These are phyloP conservation scores for Saturnispora gosingensis DNA, from an alignment of 805 yeast species.

Conservation along the genomic window DNA sequence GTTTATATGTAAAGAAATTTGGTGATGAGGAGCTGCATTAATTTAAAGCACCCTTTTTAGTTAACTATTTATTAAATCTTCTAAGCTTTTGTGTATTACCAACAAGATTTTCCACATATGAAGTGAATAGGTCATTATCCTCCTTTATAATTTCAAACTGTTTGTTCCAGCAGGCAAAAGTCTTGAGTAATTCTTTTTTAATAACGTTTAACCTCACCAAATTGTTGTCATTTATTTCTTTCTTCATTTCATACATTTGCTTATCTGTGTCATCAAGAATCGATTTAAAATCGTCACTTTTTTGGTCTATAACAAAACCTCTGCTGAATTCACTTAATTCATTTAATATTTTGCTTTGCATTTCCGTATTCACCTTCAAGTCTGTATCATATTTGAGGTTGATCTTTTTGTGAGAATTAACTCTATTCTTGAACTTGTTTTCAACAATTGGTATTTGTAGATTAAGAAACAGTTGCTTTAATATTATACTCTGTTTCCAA, in stretches of 20 bases:
- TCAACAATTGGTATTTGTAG: slow-evolving; percentile 68
- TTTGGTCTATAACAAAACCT: background rate
- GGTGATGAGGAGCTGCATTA: slow-evolving; percentile 14
- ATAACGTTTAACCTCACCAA: slow-evolving; percentile 31
- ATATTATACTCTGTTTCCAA: slow-evolving; percentile 60
- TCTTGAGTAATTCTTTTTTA: slow-evolving; percentile 28
- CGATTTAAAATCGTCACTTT: slow-evolving; percentile 22
- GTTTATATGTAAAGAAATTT: slow-evolving; percentile 39
- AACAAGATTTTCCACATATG: slow-evolving; percentile 80
- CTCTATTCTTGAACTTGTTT: slow-evolving; percentile 31
- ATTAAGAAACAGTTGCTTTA: slow-evolving; percentile 52
- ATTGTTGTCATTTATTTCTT: background rate
- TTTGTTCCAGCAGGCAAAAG: slow-evolving; percentile 39
- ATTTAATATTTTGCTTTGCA: slow-evolving; percentile 11
- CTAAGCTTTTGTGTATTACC: slow-evolving; percentile 82
- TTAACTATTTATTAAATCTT: slow-evolving; percentile 26
- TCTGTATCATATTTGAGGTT: slow-evolving; percentile 6
- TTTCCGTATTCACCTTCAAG: background rate
- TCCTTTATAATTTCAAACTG: slow-evolving; percentile 39
- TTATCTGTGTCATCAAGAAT: slow-evolving; percentile 19
- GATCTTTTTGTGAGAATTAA: slow-evolving; percentile 7
- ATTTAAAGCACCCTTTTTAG: background rate
- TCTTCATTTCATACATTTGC: slow-evolving; percentile 7
- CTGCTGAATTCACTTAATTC: slow-evolving; percentile 29
- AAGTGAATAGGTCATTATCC: slow-evolving; percentile 72